phyloP scores from a whole-genome alignment of 1,139 yeast species.

The Scheffersomyces cryptocercus region DNA sequence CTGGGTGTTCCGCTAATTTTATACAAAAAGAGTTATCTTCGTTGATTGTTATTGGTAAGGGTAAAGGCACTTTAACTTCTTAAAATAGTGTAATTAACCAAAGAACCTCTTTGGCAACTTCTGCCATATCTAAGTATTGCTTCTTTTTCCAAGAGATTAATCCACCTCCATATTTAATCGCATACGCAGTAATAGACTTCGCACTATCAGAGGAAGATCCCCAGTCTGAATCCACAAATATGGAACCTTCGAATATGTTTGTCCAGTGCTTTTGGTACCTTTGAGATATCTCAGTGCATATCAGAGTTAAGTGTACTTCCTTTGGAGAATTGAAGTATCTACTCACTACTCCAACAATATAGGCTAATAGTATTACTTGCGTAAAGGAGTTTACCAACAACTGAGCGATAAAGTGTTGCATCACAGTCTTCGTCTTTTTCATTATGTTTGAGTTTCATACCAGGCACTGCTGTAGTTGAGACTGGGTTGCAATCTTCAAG shows the following conservation, averaged over 20 bases:
- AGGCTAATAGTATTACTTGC: conserved; percentile 5
- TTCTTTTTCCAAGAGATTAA: conserved; percentile 15
- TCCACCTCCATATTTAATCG: conserved; percentile 9
- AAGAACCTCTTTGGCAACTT: conserved; percentile 10
- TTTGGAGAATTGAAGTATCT: conserved; percentile 2
- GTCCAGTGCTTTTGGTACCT: neutral
- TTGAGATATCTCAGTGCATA: too few relatives aligned
- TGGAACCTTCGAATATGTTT: neutral
- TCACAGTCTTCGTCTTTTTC: too few relatives aligned
- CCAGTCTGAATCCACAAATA: conserved; percentile 2
- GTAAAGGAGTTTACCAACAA: conserved; percentile 7
- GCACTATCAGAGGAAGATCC: neutral
- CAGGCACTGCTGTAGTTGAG: too few relatives aligned
- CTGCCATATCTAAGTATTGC: conserved; percentile 14
- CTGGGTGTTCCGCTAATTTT: too few relatives aligned
- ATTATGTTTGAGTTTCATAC: too few relatives aligned
- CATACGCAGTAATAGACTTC: conserved; percentile 9
- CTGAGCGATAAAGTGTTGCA: conserved; percentile 1
- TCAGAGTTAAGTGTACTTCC: too few relatives aligned
- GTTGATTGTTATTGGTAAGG: too few relatives aligned
- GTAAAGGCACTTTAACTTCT: too few relatives aligned
- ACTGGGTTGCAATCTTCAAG: too few relatives aligned
- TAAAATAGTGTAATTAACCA: conserved; percentile 6
- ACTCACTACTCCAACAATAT: conserved; percentile 4
- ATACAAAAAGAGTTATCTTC: too few relatives aligned